Percentiles rank a stretch among this genome's conserved stretches.
Evolutionary conservation across 1,284 basidiomycete species (phyloP).

Genomic region (Papiliotrema nemorosa): DNA sequence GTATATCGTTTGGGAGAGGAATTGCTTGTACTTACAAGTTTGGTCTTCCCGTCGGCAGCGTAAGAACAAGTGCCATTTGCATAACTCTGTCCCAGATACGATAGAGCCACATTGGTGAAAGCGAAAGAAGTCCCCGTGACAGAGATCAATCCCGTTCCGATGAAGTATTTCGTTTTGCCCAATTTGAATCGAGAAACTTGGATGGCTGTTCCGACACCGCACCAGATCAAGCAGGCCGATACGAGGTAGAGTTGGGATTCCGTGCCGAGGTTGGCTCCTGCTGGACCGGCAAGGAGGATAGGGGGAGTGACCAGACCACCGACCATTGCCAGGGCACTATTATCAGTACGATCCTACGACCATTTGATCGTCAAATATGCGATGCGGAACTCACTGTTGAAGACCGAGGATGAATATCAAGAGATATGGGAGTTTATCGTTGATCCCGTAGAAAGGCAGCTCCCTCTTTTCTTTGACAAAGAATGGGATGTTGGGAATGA

Average conservation of each 20-base stretch:
- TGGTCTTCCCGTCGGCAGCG: slow-evolving; percentile 20
- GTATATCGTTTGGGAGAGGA: too few species aligned
- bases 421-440: slow-evolving; percentile 28
- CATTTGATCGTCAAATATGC: too few species aligned
- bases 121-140: slow-evolving; percentile 34
- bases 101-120: slow-evolving; percentile 24
- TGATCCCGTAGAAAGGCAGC: slow-evolving; percentile 32
- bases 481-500: slow-evolving; percentile 35
- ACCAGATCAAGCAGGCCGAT: slow-evolving; percentile 34
- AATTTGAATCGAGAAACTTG: slow-evolving; percentile 26
- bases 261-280: slow-evolving; percentile 27
- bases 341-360: too few species aligned
- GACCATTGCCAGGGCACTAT: slow-evolving; percentile 26
- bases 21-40: slow-evolving; percentile 10
- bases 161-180: slow-evolving; percentile 22
- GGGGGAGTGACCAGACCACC: slow-evolving; percentile 33
- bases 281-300: slow-evolving; percentile 24
- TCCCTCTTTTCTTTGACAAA: slow-evolving; percentile 20
- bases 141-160: slow-evolving; percentile 33
- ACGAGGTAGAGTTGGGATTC: slow-evolving; percentile 31
- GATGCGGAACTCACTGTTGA: slow-evolving; percentile 32
- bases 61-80: slow-evolving; percentile 27
- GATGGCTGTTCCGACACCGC: slow-evolving; percentile 27
- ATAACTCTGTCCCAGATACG: slow-evolving; percentile 11
- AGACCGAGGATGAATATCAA: slow-evolving; percentile 32